phyloP scores from a whole-genome alignment of 192 early-diverging fungal species.

The Thoreauomyces humboldtii region DNA sequence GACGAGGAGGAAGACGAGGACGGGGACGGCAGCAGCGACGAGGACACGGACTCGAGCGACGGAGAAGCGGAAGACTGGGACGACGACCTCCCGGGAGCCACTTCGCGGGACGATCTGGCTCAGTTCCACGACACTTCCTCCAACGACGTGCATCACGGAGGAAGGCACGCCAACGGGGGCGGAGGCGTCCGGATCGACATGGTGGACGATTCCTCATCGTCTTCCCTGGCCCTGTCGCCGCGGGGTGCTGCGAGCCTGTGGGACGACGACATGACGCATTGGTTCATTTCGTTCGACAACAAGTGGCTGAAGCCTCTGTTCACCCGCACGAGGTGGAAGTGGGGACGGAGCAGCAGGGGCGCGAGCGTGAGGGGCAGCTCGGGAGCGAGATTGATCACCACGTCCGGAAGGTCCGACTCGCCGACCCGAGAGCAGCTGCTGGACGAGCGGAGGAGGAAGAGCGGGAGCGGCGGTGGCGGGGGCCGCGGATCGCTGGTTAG shows the following conservation, averaged over 20 bases:
- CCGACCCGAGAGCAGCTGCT: neutral
- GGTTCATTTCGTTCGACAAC: slow-evolving; percentile 84
- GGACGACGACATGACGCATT: slow-evolving; percentile 57
- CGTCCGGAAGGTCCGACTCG: neutral
- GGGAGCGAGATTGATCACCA: neutral
- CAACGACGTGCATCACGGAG: neutral
- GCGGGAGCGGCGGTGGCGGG: too few relatives aligned
- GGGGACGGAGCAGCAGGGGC: neutral
- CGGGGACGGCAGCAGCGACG: slow-evolving; percentile 6
- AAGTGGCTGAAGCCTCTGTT: slow-evolving; percentile 80
- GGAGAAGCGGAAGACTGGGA: slow-evolving; percentile 33
- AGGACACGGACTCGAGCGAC: slow-evolving; percentile 24
- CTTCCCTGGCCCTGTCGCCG: neutral
- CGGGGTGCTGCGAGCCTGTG: neutral
- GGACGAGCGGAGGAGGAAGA: too few relatives aligned
- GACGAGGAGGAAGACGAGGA: slow-evolving; percentile 32
- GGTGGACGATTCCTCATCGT: too few relatives aligned
- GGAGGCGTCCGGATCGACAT: slow-evolving; percentile 12
- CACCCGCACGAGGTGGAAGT: slow-evolving; percentile 32
- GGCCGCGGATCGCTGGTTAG: neutral
- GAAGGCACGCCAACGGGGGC: neutral
- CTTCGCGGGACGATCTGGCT: neutral
- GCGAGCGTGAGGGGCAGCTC: neutral
- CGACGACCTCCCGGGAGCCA: slow-evolving; percentile 21
- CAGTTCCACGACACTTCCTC: neutral